Conservation (phyloP, 768 basidiomycete genomes). For the Suillus cothurnatus region DNA sequence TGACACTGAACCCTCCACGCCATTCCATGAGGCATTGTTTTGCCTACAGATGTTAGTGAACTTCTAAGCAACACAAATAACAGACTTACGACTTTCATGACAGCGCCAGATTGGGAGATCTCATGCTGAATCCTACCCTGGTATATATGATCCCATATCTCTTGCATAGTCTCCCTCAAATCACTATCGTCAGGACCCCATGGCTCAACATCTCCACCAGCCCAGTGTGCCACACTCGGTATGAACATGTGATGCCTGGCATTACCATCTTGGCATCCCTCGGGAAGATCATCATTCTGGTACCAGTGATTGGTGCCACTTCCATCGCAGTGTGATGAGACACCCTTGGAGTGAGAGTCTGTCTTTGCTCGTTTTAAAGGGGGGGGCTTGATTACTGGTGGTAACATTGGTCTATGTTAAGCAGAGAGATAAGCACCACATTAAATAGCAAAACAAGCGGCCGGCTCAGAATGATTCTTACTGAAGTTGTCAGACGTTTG, state of each 20-base stretch:
- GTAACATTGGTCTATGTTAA: neutral
- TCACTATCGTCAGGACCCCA: neutral
- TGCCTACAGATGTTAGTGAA: no score
- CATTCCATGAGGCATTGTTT: no score
- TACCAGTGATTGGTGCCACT: neutral
- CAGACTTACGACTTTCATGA: neutral
- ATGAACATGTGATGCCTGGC: neutral
- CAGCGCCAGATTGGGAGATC: neutral
- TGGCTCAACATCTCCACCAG: neutral
- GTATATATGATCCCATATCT: slow-evolving; percentile 3
- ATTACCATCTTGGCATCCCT: neutral
- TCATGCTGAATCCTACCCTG: neutral
- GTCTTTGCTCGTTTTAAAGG: slow-evolving; percentile 4
- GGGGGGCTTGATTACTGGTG: neutral
- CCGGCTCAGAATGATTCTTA: no score
- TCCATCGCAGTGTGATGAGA: neutral
- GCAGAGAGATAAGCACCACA: no score
- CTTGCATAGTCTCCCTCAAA: neutral
- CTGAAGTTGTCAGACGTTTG: slow-evolving; percentile 2
- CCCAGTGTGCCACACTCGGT: neutral
- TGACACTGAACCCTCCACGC: no score
- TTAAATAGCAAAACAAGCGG: no score
- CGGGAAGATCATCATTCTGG: neutral
- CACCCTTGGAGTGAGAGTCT: neutral
- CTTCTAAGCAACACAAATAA: no score